Base-by-base conservation (phyloP, 202 grass and related monocot genomes). In the Carex arenaria region DNA sequence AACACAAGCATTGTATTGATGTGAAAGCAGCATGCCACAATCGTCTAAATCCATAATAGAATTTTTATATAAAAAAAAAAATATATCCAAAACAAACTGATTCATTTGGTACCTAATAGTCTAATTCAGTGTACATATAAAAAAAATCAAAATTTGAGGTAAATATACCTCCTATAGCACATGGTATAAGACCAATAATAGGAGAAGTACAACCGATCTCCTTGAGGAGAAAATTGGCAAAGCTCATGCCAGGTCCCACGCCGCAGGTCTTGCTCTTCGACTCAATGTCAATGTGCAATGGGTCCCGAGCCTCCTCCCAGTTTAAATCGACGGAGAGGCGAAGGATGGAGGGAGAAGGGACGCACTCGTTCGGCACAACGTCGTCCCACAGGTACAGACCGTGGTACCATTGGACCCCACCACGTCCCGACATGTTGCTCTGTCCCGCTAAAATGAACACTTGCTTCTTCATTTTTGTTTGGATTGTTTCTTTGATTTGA, bases 371-470 rank as follows among this genome's bases (percentile, higher is more conserved):
- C 4, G 94, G 94, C 8, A 97, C 92, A 36, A 94, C 81, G 34
- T 90, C 88, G 88, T 97, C 88, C 92, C 94, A 97, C 4, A 32
- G 38, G 59, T 49, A 60, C 42, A 9, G 65, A 32, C 81, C 67
- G 60, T 80, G 68, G 11, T 40, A 63, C 56, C 71, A 76, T 77
- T 80, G 83, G 66, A 97, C 88, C 59, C 94, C 92, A 65, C 94
- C 94, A 5, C 88, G 90, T 26, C 95, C 95, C 9, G 95, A 52
- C 95, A 98, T 98, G 87, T 94, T 94, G 85, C 95, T 98, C 89
- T 98, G 95, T 3, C 95, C 92, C 3, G 95, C 92, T 3, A 98
- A 83, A 49, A 98, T 80, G 76, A 98, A 98, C 79, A 94, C 78
- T 54, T 91, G 92, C 83, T 83, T 89, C 88, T 80, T 84, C 84